Evolutionary conservation across 2,329 filamentous ascomycete genomes (phyloP), one percentile per base, ranked within the genome.

Genomic region (Neofusicoccum sp.): DNA sequence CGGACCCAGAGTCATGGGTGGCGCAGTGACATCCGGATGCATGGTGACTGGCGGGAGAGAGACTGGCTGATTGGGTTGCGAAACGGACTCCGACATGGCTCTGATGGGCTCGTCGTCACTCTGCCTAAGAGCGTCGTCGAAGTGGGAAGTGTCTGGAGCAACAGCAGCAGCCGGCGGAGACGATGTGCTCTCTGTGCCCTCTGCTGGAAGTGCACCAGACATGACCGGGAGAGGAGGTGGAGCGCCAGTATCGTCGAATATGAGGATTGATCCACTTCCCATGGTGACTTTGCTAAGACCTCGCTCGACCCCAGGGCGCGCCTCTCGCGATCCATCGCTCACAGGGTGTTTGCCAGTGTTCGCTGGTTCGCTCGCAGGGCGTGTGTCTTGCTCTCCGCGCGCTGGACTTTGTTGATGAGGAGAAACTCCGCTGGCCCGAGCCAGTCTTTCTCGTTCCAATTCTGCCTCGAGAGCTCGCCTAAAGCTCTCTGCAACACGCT

Each of bases 251-350:
- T 84, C 83, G 66, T 96, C 90, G 36, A 96, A 86, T 69, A 96
- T 96, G 60, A 96, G 83, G 65, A 96, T 96, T 0, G 91, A 96
- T 70, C 93, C 89, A 79, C 91, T 96, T n/a, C 91, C 90, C 9
- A 82, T 81, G 0, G 91, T 95, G 45, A 93, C 84, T 60, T 79
- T 79, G 64, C 83, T 86, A 57, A 78, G 69, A 14, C 43, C 59
- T 40, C 59, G 51, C 33, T 56, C 48, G 16, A 31, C 31, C 26
- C 45, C 47, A 16, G 48, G 47, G 34, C 58, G 57, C 33, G 51
- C 51, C 14, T 43, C 26, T 3, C 51, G 51, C 5, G 51, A 43
- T 8, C 51, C 51, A 43, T 56, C 51, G n/a, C 45, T 59, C 14
- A 43, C 44, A 14, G 34, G 44, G 33, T 59, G 57, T 20, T 28